Evolutionary conservation across 2,329 filamentous ascomycete genomes (phyloP).

Genomic region (Ophiocordyceps camponoti-leonardi): DNA sequence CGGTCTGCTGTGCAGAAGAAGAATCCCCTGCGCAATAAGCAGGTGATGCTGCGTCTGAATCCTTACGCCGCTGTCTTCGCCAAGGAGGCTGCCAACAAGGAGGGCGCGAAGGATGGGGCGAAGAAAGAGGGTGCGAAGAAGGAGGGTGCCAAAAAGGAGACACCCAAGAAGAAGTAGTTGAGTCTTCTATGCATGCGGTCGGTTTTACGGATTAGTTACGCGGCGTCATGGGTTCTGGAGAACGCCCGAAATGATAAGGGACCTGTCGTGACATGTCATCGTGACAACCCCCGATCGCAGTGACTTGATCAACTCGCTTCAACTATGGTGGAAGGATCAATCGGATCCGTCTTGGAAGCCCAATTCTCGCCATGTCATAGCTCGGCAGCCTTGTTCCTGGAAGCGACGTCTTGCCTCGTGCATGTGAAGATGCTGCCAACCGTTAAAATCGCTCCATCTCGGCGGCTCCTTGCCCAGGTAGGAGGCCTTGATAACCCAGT

Average conservation of each 20-base stretch:
- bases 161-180: background rate
- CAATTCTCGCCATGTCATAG: conserved; percentile 52
- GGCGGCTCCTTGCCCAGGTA: conserved; percentile 49
- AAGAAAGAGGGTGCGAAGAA: background rate
- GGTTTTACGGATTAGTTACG: background rate
- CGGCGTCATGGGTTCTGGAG: background rate
- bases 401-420: conserved; percentile 57
- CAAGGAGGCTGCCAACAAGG: conserved; percentile 39
- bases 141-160: background rate
- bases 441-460: conserved; percentile 51
- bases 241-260: background rate
- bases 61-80: conserved; percentile 86
- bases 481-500: conserved; percentile 37
- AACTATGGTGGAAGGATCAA: background rate
- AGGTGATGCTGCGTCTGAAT: conserved; percentile 96
- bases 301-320: background rate
- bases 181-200: background rate
- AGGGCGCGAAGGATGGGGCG: conserved; percentile 15
- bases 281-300: background rate
- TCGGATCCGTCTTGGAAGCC: conserved; percentile 32
- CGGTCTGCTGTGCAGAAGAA: conserved; percentile 92
- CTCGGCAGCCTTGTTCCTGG: conserved; percentile 42
- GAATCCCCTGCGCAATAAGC: conserved; percentile 98
- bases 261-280: too few species aligned
- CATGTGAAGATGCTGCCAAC: conserved; percentile 56